Evolutionary conservation across 2,329 filamentous ascomycete species (phyloP).

Genomic region (Phoma sp.): DNA sequence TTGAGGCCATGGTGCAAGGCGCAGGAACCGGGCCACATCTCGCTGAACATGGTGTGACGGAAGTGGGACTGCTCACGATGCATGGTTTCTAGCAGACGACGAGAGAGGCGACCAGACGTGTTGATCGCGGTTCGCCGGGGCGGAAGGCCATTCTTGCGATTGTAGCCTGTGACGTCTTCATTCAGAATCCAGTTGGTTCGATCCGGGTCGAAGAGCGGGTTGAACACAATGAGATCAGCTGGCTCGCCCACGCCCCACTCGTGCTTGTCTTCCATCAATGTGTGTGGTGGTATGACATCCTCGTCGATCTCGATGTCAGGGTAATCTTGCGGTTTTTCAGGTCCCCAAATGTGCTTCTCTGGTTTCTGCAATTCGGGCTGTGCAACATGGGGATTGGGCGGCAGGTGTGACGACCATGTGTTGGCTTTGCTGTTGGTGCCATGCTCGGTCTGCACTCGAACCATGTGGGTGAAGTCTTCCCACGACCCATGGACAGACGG

Average conservation of each 20-base stretch:
- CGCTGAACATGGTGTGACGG: slow-evolving; percentile 75
- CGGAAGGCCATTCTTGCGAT: slow-evolving; percentile 59
- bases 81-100: slow-evolving; percentile 72
- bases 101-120: slow-evolving; percentile 71
- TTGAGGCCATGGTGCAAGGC: slow-evolving; percentile 79
- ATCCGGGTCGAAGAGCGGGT: slow-evolving; percentile 75
- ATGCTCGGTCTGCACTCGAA: slow-evolving; percentile 65
- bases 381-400: slow-evolving; percentile 52
- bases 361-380: slow-evolving; percentile 47
- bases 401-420: slow-evolving; percentile 50
- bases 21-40: slow-evolving; percentile 77
- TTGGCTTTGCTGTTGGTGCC: slow-evolving; percentile 55
- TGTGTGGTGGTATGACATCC: slow-evolving; percentile 60
- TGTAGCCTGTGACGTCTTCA: slow-evolving; percentile 73
- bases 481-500: slow-evolving; percentile 72
- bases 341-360: slow-evolving; percentile 58
- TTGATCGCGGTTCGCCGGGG: slow-evolving; percentile 75
- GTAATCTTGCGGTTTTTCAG: slow-evolving; percentile 50
- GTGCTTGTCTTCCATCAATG: slow-evolving; percentile 62
- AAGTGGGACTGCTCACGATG: slow-evolving; percentile 74
- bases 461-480: slow-evolving; percentile 72
- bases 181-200: slow-evolving; percentile 75
- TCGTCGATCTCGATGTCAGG: slow-evolving; percentile 59
- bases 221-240: slow-evolving; percentile 77
- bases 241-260: slow-evolving; percentile 73